A percentile compares a stretch with the other conserved stretches of the same genome.
Conservation (phyloP, 177 flowering plant species). For the Vitis hybrid region DNA sequence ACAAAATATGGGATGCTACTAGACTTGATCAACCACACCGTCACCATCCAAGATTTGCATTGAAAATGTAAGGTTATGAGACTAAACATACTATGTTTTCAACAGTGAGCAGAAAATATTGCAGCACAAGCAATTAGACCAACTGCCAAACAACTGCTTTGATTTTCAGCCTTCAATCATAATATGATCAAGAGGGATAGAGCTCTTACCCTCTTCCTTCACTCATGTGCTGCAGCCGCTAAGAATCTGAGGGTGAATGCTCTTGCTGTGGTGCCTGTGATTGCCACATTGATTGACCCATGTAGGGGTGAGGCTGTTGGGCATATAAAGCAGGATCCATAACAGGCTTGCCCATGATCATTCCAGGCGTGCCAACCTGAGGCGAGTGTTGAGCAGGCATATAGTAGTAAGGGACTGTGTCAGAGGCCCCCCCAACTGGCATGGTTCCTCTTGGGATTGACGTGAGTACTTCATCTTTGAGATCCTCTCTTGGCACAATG, state of each 20-base stretch:
- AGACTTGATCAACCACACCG: not conserved
- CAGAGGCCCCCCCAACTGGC: conserved; percentile 35
- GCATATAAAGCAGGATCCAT: conserved; percentile 42
- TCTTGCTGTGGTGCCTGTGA: conserved; percentile 37
- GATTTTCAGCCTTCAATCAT: not conserved
- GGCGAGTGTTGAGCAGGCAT: conserved; percentile 39
- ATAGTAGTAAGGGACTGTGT: conserved; percentile 37
- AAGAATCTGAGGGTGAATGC: conserved; percentile 41
- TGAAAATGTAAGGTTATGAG: not conserved
- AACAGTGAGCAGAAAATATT: not conserved
- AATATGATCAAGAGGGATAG: not conserved
- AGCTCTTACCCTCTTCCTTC: conserved; percentile 8
- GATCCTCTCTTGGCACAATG: conserved; percentile 55
- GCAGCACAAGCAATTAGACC: not conserved
- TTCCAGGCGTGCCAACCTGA: conserved; percentile 42
- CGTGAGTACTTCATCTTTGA: conserved; percentile 45
- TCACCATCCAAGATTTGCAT: not conserved
- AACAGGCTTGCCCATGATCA: conserved; percentile 43
- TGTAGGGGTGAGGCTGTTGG: conserved; percentile 40
- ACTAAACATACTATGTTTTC: not conserved
- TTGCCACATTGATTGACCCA: conserved; percentile 44
- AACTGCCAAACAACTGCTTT: not conserved
- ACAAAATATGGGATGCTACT: not conserved
- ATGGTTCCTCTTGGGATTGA: conserved; percentile 40
- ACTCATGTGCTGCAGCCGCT: conserved; percentile 9